These are phyloP conservation scores for Vanrija sp. DNA, from an alignment of 1,284 basidiomycete species.

Conservation along the genomic window DNA sequence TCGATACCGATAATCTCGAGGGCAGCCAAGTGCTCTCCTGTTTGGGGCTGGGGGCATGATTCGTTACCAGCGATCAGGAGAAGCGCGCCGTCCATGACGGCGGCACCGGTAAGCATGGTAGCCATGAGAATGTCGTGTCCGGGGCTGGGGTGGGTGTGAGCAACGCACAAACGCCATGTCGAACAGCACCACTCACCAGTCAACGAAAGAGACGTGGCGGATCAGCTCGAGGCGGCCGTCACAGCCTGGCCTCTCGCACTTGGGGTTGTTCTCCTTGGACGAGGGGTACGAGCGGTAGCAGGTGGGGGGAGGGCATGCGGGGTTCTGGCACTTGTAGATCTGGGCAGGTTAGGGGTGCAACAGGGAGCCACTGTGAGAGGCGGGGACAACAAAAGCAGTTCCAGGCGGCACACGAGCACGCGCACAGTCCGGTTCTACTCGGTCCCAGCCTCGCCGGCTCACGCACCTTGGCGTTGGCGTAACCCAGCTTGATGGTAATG, in stretches of 20 bases:
- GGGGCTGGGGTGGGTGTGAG: slow-evolving; percentile 52
- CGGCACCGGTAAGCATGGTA: slow-evolving; percentile 99
- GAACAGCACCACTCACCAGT: slow-evolving; percentile 40
- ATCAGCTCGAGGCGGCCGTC: slow-evolving; percentile 84
- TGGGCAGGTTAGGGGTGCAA: slow-evolving; percentile 39
- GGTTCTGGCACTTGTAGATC: slow-evolving; percentile 98
- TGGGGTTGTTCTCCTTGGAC: slow-evolving; percentile 88
- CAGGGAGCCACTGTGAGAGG: not conserved
- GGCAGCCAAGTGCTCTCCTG: slow-evolving; percentile 95
- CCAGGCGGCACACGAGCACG: not conserved
- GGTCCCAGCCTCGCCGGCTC: not conserved
- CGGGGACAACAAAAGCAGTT: not conserved
- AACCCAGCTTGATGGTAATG: slow-evolving; percentile 98
- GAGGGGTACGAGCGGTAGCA: slow-evolving; percentile 92
- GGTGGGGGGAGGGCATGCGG: slow-evolving; percentile 84
- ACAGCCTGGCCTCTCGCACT: slow-evolving; percentile 90
- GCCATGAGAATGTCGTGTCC: slow-evolving; percentile 96
- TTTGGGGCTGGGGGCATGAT: slow-evolving; percentile 98
- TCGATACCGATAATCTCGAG: slow-evolving; percentile 97
- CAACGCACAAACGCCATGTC: too few species aligned
- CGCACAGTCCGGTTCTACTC: not conserved
- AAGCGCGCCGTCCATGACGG: slow-evolving; percentile 98
- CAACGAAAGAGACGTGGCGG: slow-evolving; percentile 90
- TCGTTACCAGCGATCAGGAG: slow-evolving; percentile 96
- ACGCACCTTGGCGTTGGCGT: slow-evolving; percentile 93